phyloP scores from a whole-genome alignment of 2,329 filamentous ascomycete species.

The Esteya vermicola region DNA sequence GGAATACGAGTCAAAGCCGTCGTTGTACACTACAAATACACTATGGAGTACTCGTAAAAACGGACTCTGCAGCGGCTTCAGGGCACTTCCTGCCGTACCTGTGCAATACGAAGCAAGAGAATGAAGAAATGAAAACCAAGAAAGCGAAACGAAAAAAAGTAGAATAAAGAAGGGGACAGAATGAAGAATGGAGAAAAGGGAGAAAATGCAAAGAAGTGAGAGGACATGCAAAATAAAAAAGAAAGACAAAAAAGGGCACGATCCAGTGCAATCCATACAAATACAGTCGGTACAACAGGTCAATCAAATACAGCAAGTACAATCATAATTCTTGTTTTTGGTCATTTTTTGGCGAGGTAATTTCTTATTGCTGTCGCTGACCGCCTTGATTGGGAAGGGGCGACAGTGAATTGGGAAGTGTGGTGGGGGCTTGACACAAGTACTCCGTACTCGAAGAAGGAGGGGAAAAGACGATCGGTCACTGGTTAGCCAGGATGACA shows the following conservation, averaged over 20 bases:
- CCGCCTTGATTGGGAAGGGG: slow-evolving; percentile 1
- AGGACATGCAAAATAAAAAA: background rate
- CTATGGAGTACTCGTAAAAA: no score
- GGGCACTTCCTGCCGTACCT: background rate
- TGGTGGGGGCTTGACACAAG: slow-evolving; percentile 5
- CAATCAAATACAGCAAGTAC: no score
- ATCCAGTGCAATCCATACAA: background rate
- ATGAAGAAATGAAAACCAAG: background rate
- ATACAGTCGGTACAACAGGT: background rate
- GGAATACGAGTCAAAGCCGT: no score
- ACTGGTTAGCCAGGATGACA: slow-evolving; percentile 1
- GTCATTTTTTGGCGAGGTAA: background rate
- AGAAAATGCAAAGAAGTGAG: background rate
- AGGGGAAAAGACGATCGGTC: slow-evolving; percentile 5
- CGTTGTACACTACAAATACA: no score
- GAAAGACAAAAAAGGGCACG: background rate
- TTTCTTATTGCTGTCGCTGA: slow-evolving; percentile 1
- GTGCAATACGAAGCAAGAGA: background rate
- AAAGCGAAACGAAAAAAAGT: no score
- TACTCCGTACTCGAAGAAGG: slow-evolving; percentile 1
- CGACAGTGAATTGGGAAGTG: slow-evolving; percentile 1
- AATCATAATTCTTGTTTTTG: no score
- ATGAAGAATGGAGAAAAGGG: background rate
- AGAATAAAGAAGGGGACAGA: background rate
- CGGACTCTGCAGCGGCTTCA: no score